These are phyloP conservation scores for Phytophthora capsici DNA, from an alignment of 352 stramenopile genomes.

Conservation along the genomic window DNA sequence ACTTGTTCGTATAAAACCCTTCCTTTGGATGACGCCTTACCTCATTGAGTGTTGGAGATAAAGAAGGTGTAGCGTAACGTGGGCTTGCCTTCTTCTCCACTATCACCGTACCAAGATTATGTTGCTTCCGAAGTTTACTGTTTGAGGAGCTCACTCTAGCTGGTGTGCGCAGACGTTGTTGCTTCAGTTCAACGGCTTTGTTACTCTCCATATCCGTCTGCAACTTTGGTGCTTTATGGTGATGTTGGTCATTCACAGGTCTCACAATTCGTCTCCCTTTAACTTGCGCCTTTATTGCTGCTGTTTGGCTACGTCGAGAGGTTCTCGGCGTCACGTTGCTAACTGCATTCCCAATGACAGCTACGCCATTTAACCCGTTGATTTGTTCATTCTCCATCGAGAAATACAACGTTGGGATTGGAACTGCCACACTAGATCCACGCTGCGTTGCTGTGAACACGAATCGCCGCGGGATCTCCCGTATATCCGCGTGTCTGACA, in stretches of 20 bases:
- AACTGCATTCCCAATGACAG: not conserved
- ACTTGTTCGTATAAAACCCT: not conserved
- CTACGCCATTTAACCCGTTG: slow-evolving; percentile 10
- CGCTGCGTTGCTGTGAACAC: slow-evolving; percentile 48
- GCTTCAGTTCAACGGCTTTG: not conserved
- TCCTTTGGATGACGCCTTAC: not conserved
- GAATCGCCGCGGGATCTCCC: slow-evolving; percentile 76
- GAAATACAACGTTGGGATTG: slow-evolving; percentile 72
- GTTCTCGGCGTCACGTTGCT: slow-evolving; percentile 1
- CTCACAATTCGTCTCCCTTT: slow-evolving; percentile 7
- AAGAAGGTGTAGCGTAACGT: not conserved
- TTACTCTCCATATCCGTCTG: not conserved
- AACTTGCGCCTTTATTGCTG: slow-evolving; percentile 8
- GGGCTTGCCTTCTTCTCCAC: not conserved
- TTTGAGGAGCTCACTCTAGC: slow-evolving; percentile 11
- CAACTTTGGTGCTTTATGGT: not conserved
- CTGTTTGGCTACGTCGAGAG: slow-evolving; percentile 24
- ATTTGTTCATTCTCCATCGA: slow-evolving; percentile 1
- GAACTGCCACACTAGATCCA: slow-evolving; percentile 15
- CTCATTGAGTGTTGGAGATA: not conserved
- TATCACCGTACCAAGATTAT: slow-evolving; percentile 6
- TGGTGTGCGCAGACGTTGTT: slow-evolving; percentile 17
- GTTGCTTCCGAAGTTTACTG: slow-evolving; percentile 19
- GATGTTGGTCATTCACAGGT: slow-evolving; percentile 4
- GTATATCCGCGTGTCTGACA: slow-evolving; percentile 36